A percentile compares a stretch with the other conserved stretches of the same genome.
These are phyloP conservation scores for Uronychia setigera DNA, from an alignment of 73 alveolate species.

Conservation along the genomic window DNA sequence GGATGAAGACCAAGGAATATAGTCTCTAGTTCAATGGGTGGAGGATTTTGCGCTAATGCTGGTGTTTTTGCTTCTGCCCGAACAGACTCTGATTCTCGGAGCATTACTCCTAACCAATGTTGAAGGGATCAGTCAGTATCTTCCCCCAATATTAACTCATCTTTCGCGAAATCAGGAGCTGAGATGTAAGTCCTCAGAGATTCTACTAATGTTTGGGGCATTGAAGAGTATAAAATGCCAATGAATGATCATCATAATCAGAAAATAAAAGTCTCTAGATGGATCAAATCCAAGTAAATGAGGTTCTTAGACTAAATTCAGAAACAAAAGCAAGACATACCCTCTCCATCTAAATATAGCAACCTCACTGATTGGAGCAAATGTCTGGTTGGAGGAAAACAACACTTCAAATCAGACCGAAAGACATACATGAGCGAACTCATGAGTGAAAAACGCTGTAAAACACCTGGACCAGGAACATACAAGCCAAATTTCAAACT, in stretches of 20 bases:
- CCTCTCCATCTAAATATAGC: conserved; percentile 1
- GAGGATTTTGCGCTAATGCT: too few relatives aligned
- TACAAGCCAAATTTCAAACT: neutral
- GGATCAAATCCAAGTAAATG: neutral
- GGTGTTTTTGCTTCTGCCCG: too few relatives aligned
- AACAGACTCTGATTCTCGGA: too few relatives aligned
- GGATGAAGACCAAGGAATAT: too few relatives aligned
- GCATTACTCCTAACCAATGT: too few relatives aligned
- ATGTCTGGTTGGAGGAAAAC: neutral
- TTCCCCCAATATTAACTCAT: too few relatives aligned
- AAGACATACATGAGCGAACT: neutral
- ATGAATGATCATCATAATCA: neutral
- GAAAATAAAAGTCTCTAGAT: neutral
- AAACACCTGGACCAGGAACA: neutral
- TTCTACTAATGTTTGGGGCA: neutral
- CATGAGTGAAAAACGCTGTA: neutral
- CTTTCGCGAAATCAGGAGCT: too few relatives aligned
- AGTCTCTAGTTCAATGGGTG: too few relatives aligned
- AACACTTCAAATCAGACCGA: neutral
- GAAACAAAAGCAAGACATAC: conserved; percentile 1
- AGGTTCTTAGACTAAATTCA: conserved; percentile 1
- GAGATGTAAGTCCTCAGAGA: neutral
- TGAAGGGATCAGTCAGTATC: too few relatives aligned
- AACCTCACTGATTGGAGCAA: conserved; percentile 15
- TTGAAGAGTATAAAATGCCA: neutral